A percentile compares a stretch with the other conserved stretches of the same genome.
Evolutionary conservation across 1,139 yeast species (phyloP).

Genomic region (Diutina scorzettiae): DNA sequence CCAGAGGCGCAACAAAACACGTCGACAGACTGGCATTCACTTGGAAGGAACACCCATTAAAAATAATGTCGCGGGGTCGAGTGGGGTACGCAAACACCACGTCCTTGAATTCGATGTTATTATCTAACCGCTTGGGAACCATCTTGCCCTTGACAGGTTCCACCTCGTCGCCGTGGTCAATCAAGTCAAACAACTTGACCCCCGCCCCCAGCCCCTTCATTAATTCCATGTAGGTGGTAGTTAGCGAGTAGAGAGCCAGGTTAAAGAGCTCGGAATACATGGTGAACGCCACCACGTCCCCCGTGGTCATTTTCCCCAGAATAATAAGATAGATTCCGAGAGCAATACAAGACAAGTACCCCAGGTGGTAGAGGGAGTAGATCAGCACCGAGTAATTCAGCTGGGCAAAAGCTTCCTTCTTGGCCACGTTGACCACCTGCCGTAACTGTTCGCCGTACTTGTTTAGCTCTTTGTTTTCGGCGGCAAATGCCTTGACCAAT

Average conservation of each 20-base stretch:
- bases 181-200: conserved; percentile 32
- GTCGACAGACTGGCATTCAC: conserved; percentile 66
- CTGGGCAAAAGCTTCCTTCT: conserved; percentile 36
- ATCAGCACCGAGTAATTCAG: conserved; percentile 36
- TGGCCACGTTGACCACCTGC: conserved; percentile 31
- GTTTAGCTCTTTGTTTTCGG: conserved; percentile 31
- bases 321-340: conserved; percentile 33
- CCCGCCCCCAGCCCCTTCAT: conserved; percentile 50
- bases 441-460: conserved; percentile 30
- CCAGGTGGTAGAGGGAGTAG: conserved; percentile 32
- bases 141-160: conserved; percentile 30
- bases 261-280: conserved; percentile 40
- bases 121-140: conserved; percentile 27
- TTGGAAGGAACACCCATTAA: conserved; percentile 48
- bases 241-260: conserved; percentile 36
- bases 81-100: conserved; percentile 81
- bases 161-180: conserved; percentile 32
- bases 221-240: conserved; percentile 41
- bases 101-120: conserved; percentile 53
- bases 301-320: conserved; percentile 33
- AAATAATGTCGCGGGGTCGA: conserved; percentile 62
- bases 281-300: conserved; percentile 36
- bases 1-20: conserved; percentile 86
- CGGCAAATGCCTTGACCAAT: conserved; percentile 34
- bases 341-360: conserved; percentile 34